Evolutionary conservation across 2,329 filamentous ascomycete genomes (phyloP), one percentile per base, ranked within the genome.

Genomic region (Neopestalotiopsis clavispora): DNA sequence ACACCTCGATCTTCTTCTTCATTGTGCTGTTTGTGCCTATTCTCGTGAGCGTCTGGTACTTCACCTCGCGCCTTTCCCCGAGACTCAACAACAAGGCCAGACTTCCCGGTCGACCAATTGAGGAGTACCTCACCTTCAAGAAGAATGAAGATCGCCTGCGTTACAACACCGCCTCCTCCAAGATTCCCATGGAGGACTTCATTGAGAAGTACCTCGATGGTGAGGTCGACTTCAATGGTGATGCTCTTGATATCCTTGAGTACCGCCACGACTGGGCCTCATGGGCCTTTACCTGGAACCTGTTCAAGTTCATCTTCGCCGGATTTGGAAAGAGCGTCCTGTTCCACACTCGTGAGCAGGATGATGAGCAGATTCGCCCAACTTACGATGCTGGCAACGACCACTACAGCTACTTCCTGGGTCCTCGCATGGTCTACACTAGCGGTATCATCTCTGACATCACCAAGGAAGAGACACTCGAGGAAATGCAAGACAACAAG

Each of bases 401-500:
- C 83, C 97, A 97, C 84, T 98, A 98, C 86, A 91, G 89, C 80
- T 98, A 94, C 94, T 98, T 98, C 88, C 89, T 98, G 71, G 95
- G 95, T 72, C 95, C 94, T 71, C 94, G 95, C 78, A 98, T 98
- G 95, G 93, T 98, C 82, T 98, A 98, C 86, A 98, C 95, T 65
- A 95, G 92, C 63, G 95, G 95, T 77, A 86, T 98, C 77, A 95
- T 98, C 79, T 92, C 92, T 71, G 94, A 98, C 81, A 88, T 92
- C 80, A 90, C 90, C 81, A 87, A 87, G 75, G 95, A 97, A 83
- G 95, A 98, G 84, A 89, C 90, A 30, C 91, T 98, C 49, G 95
- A 98, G 84, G 87, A 98, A 84, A 88, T 98, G 62, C 95, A 98
- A 85, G 95, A 98, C 82, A 98, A 98, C 89, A 98, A 98, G 85